phyloP scores from a whole-genome alignment of 2,329 filamentous ascomycete genomes.

The Epichloe uncinata region DNA sequence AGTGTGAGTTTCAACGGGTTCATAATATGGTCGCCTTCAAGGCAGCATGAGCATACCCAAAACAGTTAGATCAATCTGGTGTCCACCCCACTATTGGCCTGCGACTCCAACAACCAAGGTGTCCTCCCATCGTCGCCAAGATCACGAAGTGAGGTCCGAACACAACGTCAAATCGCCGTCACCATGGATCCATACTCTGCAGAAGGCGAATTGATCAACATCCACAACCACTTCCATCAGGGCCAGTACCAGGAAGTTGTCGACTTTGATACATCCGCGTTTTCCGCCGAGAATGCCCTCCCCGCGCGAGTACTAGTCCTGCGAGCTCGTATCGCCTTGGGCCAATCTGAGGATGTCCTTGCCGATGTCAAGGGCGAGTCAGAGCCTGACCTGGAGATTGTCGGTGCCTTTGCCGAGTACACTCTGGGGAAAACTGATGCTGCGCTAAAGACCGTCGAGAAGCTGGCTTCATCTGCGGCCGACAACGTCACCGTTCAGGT shows the following conservation, averaged over 20 bases:
- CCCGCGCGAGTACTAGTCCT: conserved; percentile 66
- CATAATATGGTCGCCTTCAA: background rate
- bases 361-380: conserved; percentile 51
- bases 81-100: conserved; percentile 2
- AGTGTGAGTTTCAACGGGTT: background rate
- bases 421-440: conserved; percentile 44
- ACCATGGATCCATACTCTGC: conserved; percentile 58
- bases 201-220: conserved; percentile 59
- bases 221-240: conserved; percentile 58
- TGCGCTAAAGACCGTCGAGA: conserved; percentile 50
- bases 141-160: background rate
- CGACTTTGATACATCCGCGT: conserved; percentile 69
- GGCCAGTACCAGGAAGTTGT: conserved; percentile 79
- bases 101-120: conserved; percentile 5
- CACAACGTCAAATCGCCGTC: conserved; percentile 11
- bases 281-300: conserved; percentile 66
- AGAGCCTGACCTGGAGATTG: conserved; percentile 61
- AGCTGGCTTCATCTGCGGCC: conserved; percentile 49
- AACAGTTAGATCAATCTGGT: background rate
- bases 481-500: conserved; percentile 77
- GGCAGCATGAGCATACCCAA: background rate
- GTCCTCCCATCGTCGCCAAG: conserved; percentile 4
- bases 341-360: conserved; percentile 61
- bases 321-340: conserved; percentile 71
- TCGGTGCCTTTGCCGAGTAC: conserved; percentile 61